A percentile compares a stretch with the other conserved stretches of the same genome.
phyloP scores from a whole-genome alignment of 2,329 filamentous ascomycete species.

The Coniella lustricola region DNA sequence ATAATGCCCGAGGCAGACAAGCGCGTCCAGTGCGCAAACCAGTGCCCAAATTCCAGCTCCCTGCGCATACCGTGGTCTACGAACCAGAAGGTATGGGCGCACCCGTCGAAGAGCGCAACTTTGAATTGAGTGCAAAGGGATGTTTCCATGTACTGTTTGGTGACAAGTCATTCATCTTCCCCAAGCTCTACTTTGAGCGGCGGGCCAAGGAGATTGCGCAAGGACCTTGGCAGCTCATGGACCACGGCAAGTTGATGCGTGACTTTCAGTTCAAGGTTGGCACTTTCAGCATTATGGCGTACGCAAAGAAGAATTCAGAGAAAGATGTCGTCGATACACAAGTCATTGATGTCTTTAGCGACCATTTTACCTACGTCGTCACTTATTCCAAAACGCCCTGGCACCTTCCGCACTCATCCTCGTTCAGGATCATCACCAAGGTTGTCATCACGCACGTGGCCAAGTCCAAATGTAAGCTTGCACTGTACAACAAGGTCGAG shows the following conservation, averaged over 20 bases:
- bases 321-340: slow-evolving; percentile 70
- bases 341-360: slow-evolving; percentile 73
- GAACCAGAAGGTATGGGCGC: slow-evolving; percentile 75
- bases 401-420: slow-evolving; percentile 76
- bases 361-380: slow-evolving; percentile 64
- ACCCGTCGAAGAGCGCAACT: slow-evolving; percentile 70
- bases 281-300: slow-evolving; percentile 57
- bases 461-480: slow-evolving; percentile 87
- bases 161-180: slow-evolving; percentile 91
- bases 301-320: slow-evolving; percentile 40
- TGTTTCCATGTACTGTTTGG: slow-evolving; percentile 96
- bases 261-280: slow-evolving; percentile 77
- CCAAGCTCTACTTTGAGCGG: slow-evolving; percentile 79
- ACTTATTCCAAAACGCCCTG: slow-evolving; percentile 59
- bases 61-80: slow-evolving; percentile 72
- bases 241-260: slow-evolving; percentile 64
- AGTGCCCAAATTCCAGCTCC: slow-evolving; percentile 71
- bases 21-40: slow-evolving; percentile 29
- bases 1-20: slow-evolving; percentile 29
- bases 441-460: slow-evolving; percentile 89
- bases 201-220: slow-evolving; percentile 74
- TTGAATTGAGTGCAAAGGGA: slow-evolving; percentile 87
- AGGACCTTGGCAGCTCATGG: slow-evolving; percentile 71
- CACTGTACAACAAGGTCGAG: slow-evolving; percentile 79
- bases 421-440: slow-evolving; percentile 79